Base-by-base conservation (phyloP, 2,329 filamentous ascomycete species). In the Cryoendolithus antarcticus region DNA sequence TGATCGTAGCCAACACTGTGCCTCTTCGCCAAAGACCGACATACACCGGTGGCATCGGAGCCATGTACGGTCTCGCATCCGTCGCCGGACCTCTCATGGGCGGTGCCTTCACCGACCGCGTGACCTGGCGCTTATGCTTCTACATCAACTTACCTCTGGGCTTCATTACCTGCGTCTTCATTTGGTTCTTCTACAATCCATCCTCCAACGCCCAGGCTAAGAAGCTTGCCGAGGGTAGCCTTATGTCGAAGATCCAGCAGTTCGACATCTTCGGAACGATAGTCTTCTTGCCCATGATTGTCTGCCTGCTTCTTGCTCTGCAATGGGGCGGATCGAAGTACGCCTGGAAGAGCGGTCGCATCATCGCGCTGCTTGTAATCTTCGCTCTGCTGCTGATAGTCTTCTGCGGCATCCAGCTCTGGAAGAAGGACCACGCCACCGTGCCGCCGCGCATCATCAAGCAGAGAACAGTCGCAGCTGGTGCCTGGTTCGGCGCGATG, bases 111-210 rank as follows among this genome's bases (percentile, higher is more conserved):
- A 50, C 59, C 45, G 50, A 57, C 45, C 39, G 45, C 19, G 19
- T 39, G 2, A 34, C 39, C 24, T 41, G 39, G 39, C 34, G 39
- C 7, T 69, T 66, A 65, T 70, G 62, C 45, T 68, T 69, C 54
- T 70, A 66, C 40, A 71, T 74, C 52, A 74, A 75, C 45, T 55
- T 74, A 1, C 71, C 70, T 0, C 62, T 74, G 28, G 67, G 67
- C 9, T 63, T 58, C 2, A 45, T 68, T 10, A 67, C 66, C 0
- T 28, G 55, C 36, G 34, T 48, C 2, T 56, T 60, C 47, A 58
- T 61, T 41, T 37, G 54, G 41, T 44, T 61, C 48, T 57, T 60
- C 47, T 58, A 58, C 46, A 42, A 55, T 30, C 53, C 55, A 0
- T 59, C 57, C 3, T 54, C 58, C 32, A 55, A 52, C 19, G 60